Evolutionary conservation across 306 rosid species (phyloP).

Genomic region (Vachellia collinsii): DNA sequence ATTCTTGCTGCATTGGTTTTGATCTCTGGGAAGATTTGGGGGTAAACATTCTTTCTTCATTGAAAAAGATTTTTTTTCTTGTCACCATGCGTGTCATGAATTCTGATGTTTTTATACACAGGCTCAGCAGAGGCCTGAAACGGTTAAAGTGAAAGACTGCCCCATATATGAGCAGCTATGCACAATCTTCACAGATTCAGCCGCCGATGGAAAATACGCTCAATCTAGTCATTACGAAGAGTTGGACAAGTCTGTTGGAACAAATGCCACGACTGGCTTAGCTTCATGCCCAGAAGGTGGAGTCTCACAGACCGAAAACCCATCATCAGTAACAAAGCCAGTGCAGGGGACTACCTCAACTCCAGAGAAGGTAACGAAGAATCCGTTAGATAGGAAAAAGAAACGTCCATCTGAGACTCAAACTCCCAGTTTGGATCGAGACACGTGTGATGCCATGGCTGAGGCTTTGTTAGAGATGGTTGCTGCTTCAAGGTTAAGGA

Average conservation of each 20-base stretch:
- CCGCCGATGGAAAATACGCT: constrained; percentile 77
- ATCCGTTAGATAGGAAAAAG: constrained; percentile 55
- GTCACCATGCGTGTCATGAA: constrained; percentile 23
- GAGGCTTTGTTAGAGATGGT: constrained; percentile 71
- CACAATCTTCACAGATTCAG: constrained; percentile 72
- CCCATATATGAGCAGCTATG: constrained; percentile 88
- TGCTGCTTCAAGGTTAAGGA: constrained; percentile 60
- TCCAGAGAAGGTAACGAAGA: constrained; percentile 52
- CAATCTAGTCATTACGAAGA: constrained; percentile 84
- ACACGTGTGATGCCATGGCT: constrained; percentile 59
- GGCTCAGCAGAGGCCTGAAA: constrained; percentile 69
- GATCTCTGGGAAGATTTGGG: constrained; percentile 76
- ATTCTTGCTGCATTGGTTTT: constrained; percentile 69
- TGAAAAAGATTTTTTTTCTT: constrained; percentile 12
- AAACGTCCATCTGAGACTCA: constrained; percentile 62
- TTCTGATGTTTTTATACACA: constrained; percentile 37
- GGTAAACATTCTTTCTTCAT: constrained; percentile 46
- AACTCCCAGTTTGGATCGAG: constrained; percentile 55
- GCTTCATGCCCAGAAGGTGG: constrained; percentile 52
- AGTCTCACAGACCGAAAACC: constrained; percentile 45
- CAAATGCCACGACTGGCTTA: constrained; percentile 39
- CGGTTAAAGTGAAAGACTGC: constrained; percentile 67
- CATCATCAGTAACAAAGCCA: constrained; percentile 44
- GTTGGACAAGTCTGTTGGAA: constrained; percentile 56
- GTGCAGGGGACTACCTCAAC: constrained; percentile 43